A percentile compares a stretch with the other conserved stretches of the same genome.
Conservation (phyloP, 2,329 filamentous ascomycete species). For the Pseudocercospora eumusae region DNA sequence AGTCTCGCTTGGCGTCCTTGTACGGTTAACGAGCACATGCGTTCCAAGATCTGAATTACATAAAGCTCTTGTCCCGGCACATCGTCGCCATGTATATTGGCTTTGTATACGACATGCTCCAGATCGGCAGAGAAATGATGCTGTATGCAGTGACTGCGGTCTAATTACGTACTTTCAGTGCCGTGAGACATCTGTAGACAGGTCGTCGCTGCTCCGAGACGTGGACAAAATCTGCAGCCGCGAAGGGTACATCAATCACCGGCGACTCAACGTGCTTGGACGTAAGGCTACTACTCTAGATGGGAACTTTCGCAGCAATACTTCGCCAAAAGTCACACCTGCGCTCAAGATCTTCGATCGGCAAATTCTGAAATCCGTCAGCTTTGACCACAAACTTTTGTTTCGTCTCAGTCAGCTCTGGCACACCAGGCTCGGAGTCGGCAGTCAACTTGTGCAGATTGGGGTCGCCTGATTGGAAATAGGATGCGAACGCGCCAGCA, state of each 20-base stretch:
- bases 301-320: constrained; percentile 50
- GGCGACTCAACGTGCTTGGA: background rate
- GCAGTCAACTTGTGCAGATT: constrained; percentile 59
- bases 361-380: constrained; percentile 49
- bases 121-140: too few species aligned
- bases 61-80: too few species aligned
- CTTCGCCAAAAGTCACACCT: constrained; percentile 59
- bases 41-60: too few species aligned
- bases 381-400: constrained; percentile 55
- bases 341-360: constrained; percentile 44
- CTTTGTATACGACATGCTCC: too few species aligned
- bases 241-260: background rate
- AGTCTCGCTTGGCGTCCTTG: too few species aligned
- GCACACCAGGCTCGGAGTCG: constrained; percentile 48
- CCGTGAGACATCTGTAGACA: too few species aligned
- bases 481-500: constrained; percentile 61
- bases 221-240: constrained; percentile 38
- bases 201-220: constrained; percentile 41
- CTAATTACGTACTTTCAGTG: too few species aligned
- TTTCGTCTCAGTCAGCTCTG: constrained; percentile 43
- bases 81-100: too few species aligned
- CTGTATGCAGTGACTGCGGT: too few species aligned
- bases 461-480: constrained; percentile 61
- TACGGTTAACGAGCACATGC: too few species aligned
- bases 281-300: constrained; percentile 33